Evolutionary conservation across 1,139 yeast genomes (phyloP), one percentile per base, ranked within the genome.

Genomic region (Yamadazyma atmosphaerica): DNA sequence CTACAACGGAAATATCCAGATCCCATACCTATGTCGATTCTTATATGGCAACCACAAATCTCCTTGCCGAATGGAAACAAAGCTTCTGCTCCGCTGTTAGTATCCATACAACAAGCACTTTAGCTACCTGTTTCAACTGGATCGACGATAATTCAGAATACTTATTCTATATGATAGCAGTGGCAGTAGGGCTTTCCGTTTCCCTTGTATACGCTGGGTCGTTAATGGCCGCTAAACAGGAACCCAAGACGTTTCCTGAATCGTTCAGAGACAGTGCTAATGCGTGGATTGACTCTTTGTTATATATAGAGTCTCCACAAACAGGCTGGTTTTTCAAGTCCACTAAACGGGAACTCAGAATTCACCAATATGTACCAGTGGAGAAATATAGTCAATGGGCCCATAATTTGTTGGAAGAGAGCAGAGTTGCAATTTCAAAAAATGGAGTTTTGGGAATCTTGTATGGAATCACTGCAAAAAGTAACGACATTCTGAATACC

Each of bases 141-240:
- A 16, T 45, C 11, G 40, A 42, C 12, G 8, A 32, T 4, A 41
- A 47, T 22, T 41, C 47, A 5, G 50, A 49, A 23, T 40, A 45
- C 22, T 42, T 49, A 36, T 27, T 49, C 12, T 49, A 47, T 26
- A 33, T 43, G 14, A 12, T 36, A 9, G 36, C 32, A 2, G 29
- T 19, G 4, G 4, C 13, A 2, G 6, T 35, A 10, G 10, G n/a
- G n/a, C n/a, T n/a, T n/a, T n/a, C 21, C 4, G 4, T 25, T 3
- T n/a, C 30, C 9, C 29, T 18, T 16, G 14, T 28, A 3, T 13
- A 23, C n/a, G n/a, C n/a, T n/a, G n/a, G n/a, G n/a, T n/a, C n/a
- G n/a, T n/a, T n/a, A n/a, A 13, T 30, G 19, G 21, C 13, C 7
- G 33, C 14, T 8, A 15, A n/a, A 6, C 31, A 19, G 15, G 10